Base-by-base conservation (phyloP, 2,329 filamentous ascomycete genomes). In the Fonsecaea pugnacius region DNA sequence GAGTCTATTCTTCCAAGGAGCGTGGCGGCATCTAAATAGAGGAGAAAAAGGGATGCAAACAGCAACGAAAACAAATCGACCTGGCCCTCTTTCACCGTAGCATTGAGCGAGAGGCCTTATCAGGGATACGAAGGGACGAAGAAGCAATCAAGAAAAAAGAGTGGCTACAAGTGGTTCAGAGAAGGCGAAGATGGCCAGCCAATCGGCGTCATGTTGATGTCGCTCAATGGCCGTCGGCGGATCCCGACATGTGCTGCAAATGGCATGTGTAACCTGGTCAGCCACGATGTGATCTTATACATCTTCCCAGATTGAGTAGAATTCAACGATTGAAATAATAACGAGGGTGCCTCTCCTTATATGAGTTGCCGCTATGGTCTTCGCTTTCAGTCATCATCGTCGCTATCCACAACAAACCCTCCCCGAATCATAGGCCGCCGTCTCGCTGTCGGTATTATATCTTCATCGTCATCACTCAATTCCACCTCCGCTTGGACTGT, bases 361-460 rank as follows among this genome's bases (percentile, higher is more conserved):
- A 36, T 51, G 56, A 18, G 16, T 43, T 35, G 32, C 27, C 48
- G 16, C 33, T 32, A 50, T 48, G 14, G 21, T 32, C 12, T 18
- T 52, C 27, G n/a, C 24, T 24, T 24, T 60, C 38, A 67, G 27
- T 71, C 67, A 38, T 70, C 70, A 35, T 71, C 70, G 59, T 70
- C 70, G 53, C 69, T 70, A 35, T 71, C 70, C 14, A 71, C 54
- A 56, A 70, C 60, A 60, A 71, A 70, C 3, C 70, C 70, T 30
- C 60, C 69, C 21, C 67, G 24, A n/a, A 60, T 35, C 43, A 60
- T 61, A 62, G 63, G 56, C 27, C 59, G 59, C 40, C 62, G 64
- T 14, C 40, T 50, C 33, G 54, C 40, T 38, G 60, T 24, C 4
- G 67, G 60, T 8, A 63, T 53, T 40, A 67, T 48, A 36, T 66